Conservation (phyloP, 2,329 filamentous ascomycete genomes). For the Phialophora verrucosa region DNA sequence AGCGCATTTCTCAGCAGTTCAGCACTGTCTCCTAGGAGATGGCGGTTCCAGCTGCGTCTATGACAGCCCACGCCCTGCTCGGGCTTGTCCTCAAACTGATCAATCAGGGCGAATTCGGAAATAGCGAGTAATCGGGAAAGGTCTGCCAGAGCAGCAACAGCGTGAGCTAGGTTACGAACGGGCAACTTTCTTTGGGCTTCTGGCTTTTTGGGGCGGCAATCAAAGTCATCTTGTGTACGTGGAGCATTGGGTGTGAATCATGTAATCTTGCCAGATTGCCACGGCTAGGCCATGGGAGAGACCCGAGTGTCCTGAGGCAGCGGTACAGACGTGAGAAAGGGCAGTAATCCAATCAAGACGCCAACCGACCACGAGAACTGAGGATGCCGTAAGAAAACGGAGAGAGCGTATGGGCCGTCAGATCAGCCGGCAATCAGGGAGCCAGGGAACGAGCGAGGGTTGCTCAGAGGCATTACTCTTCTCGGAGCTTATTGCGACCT, state of each 20-base stretch:
- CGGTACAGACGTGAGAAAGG: not conserved
- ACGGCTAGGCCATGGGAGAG: constrained; percentile 3
- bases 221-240: not conserved
- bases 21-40: constrained; percentile 5
- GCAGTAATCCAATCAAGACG: not conserved
- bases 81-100: constrained; percentile 7
- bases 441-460: constrained; percentile 5
- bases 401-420: constrained; percentile 5
- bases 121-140: constrained; percentile 7
- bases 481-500: constrained; percentile 19
- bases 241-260: not conserved
- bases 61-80: not conserved
- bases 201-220: constrained; percentile 2
- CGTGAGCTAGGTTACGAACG: not conserved
- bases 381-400: constrained; percentile 25
- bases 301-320: constrained; percentile 3
- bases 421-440: constrained; percentile 10
- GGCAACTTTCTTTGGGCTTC: not conserved
- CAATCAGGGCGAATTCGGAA: not conserved
- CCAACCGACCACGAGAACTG: constrained; percentile 10
- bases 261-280: constrained; percentile 2
- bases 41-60: not conserved
- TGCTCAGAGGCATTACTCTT: constrained; percentile 5
- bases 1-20: constrained; percentile 11
- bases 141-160: not conserved